These are phyloP conservation scores for Apiospora pterosperma DNA, from an alignment of 2,329 filamentous ascomycete species.

Conservation along the genomic window DNA sequence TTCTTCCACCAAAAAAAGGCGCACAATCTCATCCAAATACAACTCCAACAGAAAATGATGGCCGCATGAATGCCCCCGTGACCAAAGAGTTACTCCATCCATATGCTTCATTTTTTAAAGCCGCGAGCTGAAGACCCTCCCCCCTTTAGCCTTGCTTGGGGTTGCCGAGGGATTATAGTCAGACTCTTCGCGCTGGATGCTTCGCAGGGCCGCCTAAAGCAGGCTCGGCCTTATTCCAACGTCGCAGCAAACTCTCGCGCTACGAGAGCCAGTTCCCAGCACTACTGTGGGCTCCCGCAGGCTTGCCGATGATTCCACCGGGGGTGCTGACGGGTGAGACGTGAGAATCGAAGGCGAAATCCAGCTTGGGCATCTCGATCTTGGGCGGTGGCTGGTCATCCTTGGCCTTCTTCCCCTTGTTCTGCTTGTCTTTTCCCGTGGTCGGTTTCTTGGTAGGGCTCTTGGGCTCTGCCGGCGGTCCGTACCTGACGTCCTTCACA, in stretches of 20 bases:
- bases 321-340: constrained; percentile 13
- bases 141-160: too few relatives aligned
- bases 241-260: constrained; percentile 15
- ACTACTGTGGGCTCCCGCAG: not conserved
- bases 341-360: constrained; percentile 39
- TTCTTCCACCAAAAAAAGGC: not conserved
- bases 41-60: not conserved
- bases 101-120: not conserved
- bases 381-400: constrained; percentile 55
- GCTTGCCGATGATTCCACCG: not conserved
- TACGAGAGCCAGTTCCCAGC: constrained; percentile 29
- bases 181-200: not conserved
- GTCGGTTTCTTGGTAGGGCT: constrained; percentile 40
- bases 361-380: constrained; percentile 58
- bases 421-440: constrained; percentile 27
- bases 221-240: constrained; percentile 8
- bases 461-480: constrained; percentile 46
- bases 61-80: not conserved
- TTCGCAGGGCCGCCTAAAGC: constrained; percentile 5
- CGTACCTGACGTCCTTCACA: constrained; percentile 74
- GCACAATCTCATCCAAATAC: constrained; percentile 1
- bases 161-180: not conserved
- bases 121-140: not conserved
- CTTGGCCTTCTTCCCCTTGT: constrained; percentile 40
- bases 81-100: constrained; percentile 1